Evolutionary conservation across 108 stramenopile genomes (phyloP), one percentile per base, ranked within the genome.

Genomic region (Epipyxis sp.): DNA sequence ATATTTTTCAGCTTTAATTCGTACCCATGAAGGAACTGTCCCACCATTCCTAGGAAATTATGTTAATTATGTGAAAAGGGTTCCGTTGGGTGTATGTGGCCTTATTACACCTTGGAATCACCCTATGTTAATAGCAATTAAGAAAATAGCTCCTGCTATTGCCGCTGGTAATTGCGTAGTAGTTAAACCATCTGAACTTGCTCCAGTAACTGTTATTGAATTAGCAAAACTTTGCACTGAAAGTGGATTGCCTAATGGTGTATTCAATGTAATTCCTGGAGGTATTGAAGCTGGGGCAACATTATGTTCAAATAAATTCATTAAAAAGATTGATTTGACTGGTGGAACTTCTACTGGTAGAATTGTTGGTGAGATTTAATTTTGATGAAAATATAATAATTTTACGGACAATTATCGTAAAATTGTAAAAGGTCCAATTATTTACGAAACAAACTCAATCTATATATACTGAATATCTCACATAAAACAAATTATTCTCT

Each of bases 261-360:
- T 93, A 0, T 44, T 94, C 0, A 91, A 93, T 76, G 76, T 93
- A 25, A 88, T 88, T 37, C 92, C 93, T 61, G 95, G 95, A n/a
- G 93, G 92, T 37, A 71, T n/a, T 6, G 59, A 59, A 34, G 89
- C 91, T 27, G 95, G 95, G 13, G 83, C 86, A 1, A 84, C 88
- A 44, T 77, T 94, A 37, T 90, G 90, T 3, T 78, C 82, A 3
- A 86, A 88, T 69, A 81, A 84, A 27, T 76, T 77, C 44, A 88
- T 96, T 34, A 79, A 92, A 45, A 89, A 93, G 87, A 85, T 94
- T 3, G 92, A 91, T 59, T 90, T 96, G 90, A 96, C 95, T n/a
- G 95, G 95, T 3, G 86, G 87, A 68, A 89, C 88, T 16, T 88
- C 89, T 16, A 87, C 89, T 1, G 94, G 94, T 1, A 80, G 85